Conservation (phyloP, 2,329 filamentous ascomycete species). For the Pseudopithomyces chartarum region DNA sequence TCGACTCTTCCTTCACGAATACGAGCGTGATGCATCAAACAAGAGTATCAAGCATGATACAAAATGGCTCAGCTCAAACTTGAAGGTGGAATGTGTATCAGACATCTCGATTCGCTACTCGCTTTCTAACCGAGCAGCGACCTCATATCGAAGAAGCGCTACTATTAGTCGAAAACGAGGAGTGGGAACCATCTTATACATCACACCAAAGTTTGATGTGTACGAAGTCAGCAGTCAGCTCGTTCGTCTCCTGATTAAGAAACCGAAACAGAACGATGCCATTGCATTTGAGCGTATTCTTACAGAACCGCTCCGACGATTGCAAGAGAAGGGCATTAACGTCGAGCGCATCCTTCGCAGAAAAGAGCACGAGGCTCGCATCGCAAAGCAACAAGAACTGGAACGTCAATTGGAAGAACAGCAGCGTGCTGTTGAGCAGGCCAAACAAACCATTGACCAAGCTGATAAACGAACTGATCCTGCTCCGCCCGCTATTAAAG, state of each 20-base stretch:
- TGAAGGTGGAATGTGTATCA: constrained; percentile 77
- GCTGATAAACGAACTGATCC: constrained; percentile 21
- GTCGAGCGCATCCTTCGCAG: constrained; percentile 90
- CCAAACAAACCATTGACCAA: constrained; percentile 27
- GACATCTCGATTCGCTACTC: constrained; percentile 77
- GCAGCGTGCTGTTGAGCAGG: constrained; percentile 46
- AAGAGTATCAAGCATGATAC: constrained; percentile 79
- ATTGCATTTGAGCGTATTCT: constrained; percentile 91
- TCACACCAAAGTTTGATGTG: constrained; percentile 77
- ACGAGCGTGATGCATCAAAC: constrained; percentile 64
- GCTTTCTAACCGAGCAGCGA: constrained; percentile 70
- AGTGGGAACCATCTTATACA: constrained; percentile 70
- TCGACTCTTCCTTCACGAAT: constrained; percentile 87
- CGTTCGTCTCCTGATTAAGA: constrained; percentile 76
- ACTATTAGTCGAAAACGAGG: constrained; percentile 76
- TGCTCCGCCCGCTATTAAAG: not conserved
- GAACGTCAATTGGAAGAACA: constrained; percentile 67
- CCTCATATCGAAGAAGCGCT: constrained; percentile 58
- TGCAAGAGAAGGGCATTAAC: constrained; percentile 91
- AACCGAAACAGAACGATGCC: constrained; percentile 85
- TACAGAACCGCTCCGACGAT: constrained; percentile 78
- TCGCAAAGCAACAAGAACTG: constrained; percentile 82
- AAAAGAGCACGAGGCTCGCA: constrained; percentile 83
- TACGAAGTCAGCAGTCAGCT: constrained; percentile 92
- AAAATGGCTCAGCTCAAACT: constrained; percentile 87